Evolutionary conservation across 2,329 filamentous ascomycete species (phyloP), one percentile per base, ranked within the genome.

Genomic region (Eutypella sp.): DNA sequence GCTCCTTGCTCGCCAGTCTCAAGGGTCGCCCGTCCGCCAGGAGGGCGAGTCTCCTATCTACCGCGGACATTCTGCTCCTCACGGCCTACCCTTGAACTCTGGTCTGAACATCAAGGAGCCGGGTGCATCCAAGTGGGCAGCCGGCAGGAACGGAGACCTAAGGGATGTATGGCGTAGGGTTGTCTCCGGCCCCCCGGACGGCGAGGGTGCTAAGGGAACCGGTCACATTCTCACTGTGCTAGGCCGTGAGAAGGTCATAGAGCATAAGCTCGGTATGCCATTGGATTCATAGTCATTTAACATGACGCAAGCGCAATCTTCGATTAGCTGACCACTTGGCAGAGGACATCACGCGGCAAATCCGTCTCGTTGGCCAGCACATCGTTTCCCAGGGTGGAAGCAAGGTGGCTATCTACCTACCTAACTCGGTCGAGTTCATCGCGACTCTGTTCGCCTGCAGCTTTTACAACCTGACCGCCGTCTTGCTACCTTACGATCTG

Each of bases 361-460:
- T 97, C 65, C 91, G 88, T 65, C 77, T 93, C 23, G 82, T 97
- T 58, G 93, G 93, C 51, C 79, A 81, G 58, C 81, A 91, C 58
- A 77, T 89, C 55, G 73, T 87, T 47, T 79, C 87, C 57, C 79
- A 86, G 52, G 81, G 83, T 46, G 82, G 81, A 31, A 85, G 82
- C 63, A 85, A 82, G 41, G 87, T 97, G 25, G 93, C 90, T 51
- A 79, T 97, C 52, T 96, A 95, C 65, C 76, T 97, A 46, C 89
- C 91, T 37, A 96, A 99, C 73, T 96, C 90, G 40, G 76, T 95
- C 58, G 93, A 99, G 68, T 82, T 95, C 50, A 72, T 99, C 41
- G 78, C 81, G 27, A 77, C 86, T 7, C 72, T 97, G 18, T 95
- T 99, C 59, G 89, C 91, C 46, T 91, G 87, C 64, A 83, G 88